phyloP scores from a whole-genome alignment of 345 rosid genomes.

The Eucalyptus pumila region DNA sequence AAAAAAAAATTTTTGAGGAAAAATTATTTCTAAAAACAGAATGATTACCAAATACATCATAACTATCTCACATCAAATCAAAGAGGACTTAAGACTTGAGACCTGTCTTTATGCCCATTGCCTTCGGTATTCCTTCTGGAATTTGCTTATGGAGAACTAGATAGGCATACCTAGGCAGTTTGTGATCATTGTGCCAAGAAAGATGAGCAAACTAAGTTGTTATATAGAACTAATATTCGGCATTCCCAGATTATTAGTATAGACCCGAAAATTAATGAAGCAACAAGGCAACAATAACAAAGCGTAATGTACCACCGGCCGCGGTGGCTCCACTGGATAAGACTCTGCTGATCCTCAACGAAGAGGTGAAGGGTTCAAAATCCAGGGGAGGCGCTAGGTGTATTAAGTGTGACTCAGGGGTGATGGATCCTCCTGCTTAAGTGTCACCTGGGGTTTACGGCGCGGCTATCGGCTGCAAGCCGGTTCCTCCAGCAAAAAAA shows the following conservation, averaged over 20 bases:
- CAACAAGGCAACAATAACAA: not conserved
- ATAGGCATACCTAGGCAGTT: not conserved
- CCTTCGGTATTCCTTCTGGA: not conserved
- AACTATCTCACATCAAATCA: not conserved
- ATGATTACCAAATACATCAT: no score
- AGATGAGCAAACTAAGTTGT: not conserved
- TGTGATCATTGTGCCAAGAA: not conserved
- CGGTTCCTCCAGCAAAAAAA: no score
- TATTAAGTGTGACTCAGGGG: no score
- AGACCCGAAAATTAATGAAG: not conserved
- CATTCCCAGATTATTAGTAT: not conserved
- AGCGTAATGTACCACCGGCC: no score
- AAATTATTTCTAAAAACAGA: rapidly evolving
- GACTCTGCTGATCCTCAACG: no score
- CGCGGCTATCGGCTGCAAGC: no score
- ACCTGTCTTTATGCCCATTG: not conserved
- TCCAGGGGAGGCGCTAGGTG: no score
- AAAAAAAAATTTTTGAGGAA: rapidly evolving
- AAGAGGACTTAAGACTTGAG: not conserved
- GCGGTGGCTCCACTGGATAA: no score
- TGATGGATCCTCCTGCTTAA: no score
- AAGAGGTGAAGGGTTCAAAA: no score
- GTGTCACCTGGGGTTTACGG: no score
- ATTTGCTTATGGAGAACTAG: not conserved
- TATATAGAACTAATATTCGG: not conserved